Evolutionary conservation across 1,284 basidiomycete species (phyloP), one percentile per base, ranked within the genome.

Genomic region (Fomitiporia mediterranea): DNA sequence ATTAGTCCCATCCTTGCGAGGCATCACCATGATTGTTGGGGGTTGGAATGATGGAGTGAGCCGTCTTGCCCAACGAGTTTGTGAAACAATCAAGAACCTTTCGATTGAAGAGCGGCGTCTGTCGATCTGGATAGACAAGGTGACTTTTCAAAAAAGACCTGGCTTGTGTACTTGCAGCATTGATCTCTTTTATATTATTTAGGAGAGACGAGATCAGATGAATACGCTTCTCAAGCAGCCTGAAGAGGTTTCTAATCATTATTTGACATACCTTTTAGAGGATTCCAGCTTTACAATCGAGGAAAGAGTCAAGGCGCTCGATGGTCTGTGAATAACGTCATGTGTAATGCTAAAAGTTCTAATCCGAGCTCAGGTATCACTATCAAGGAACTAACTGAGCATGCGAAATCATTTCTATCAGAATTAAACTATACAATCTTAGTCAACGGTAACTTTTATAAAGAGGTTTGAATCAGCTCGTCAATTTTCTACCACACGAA

Each of bases 41-140:
- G 97, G 97, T 1, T 99, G 98, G 74, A 97, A 96, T 67, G 94
- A 99, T 73, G 98, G 98, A 72, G 76, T 99, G 34, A 74, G 83
- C 4, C 81, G 91, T 0, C 79, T 99, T 28, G 79, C 88, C 7
- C 75, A 86, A 63, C 81, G 86, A 60, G 83, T 99, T 55, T 69
- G 98, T 40, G 80, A 86, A 60, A 85, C 83, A 64, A 75, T 91
- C 56, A 86, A 82, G 67, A 74, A 74, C 32, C 76, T 95, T 54
- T 72, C 81, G 62, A 78, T 97, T 32, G 79, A 86, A 63, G 72
- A 81, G 21, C 80, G 87, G 55, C 78, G 95, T 57, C 83, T 98
- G 58, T 81, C 78, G 49, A 81, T 98, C 51, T 82, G 96, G 69
- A 90, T 88, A 67, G 93, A 98, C 70, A 84, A 91, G 73, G 90